These are phyloP conservation scores for Chalciporus sphaerocephalus DNA, from an alignment of 768 basidiomycete species.

Conservation along the genomic window DNA sequence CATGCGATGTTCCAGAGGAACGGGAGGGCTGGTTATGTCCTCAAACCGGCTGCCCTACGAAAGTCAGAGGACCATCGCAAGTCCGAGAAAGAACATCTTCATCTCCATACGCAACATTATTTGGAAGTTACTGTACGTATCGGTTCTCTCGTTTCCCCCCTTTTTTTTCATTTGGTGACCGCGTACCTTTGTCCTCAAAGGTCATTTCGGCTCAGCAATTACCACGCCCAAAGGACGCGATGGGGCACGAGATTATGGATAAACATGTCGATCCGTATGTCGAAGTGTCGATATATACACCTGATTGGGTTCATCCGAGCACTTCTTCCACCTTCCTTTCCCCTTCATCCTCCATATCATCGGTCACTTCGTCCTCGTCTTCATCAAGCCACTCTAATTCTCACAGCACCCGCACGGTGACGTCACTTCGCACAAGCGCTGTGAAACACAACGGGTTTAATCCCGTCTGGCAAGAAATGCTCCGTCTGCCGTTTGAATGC, in stretches of 20 bases:
- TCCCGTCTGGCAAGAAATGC: slow-evolving; percentile 73
- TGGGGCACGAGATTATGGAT: slow-evolving; percentile 57
- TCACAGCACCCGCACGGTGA: slow-evolving; percentile 32
- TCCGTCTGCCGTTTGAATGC: slow-evolving; percentile 72
- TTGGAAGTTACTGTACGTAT: slow-evolving; percentile 62
- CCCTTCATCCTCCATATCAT: slow-evolving; percentile 1
- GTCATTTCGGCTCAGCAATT: slow-evolving; percentile 90
- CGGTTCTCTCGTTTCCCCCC: background rate
- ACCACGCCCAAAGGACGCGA: slow-evolving; percentile 63
- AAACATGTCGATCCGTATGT: slow-evolving; percentile 71
- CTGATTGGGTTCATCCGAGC: slow-evolving; percentile 55
- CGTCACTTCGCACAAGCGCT: slow-evolving; percentile 50
- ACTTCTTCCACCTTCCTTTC: slow-evolving; percentile 9
- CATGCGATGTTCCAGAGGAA: slow-evolving; percentile 94
- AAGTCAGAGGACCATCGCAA: slow-evolving; percentile 45
- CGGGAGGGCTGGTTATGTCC: slow-evolving; percentile 82
- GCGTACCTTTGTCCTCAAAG: slow-evolving; percentile 23
- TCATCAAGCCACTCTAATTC: slow-evolving; percentile 2
- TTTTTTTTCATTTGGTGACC: background rate
- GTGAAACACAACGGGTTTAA: slow-evolving; percentile 92
- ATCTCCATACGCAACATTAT: slow-evolving; percentile 50
- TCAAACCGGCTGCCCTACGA: slow-evolving; percentile 80
- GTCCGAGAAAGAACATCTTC: slow-evolving; percentile 56
- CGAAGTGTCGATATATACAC: slow-evolving; percentile 72
- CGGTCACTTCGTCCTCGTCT: slow-evolving; percentile 12